Evolutionary conservation across 352 stramenopile genomes (phyloP), one percentile per base, ranked within the genome.

Genomic region (Phytophthora nicotianae): DNA sequence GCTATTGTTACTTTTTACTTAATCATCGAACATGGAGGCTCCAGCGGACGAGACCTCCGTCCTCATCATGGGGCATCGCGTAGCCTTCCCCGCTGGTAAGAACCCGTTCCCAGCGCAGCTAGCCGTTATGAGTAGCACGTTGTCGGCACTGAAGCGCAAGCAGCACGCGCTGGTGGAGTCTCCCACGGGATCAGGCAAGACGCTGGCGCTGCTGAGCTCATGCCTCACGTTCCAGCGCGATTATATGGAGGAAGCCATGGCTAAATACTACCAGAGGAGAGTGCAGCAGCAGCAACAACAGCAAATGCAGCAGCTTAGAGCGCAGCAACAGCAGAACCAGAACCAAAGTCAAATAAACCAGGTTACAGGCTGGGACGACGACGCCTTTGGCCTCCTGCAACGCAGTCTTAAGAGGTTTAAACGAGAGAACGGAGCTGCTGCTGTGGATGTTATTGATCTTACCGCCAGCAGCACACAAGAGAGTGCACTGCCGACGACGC

Each of bases 91-190:
- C 0, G 68, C 66, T 5, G 86, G 82, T 37, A 95, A 92, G 72
- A 77, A 59, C 41, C 86, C 86, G 37, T 95, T 95, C 58, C 84
- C 86, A 11, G 82, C 86, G n/a, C 86, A 95, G 59, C 53, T 95
- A 47, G 85, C 84, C 0, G 85, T 95, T 26, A 95, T 95, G 86
- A 91, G 74, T 72, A 92, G 87, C 50, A 83, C 88, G 41, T 62
- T 95, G 48, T 32, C 83, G 35, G 86, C 86, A 41, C 72, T 95
- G 49, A 90, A 92, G 62, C 81, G 62, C 23, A 41, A 74, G 5
- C 81, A 94, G 56, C 88, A 95, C 50, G 86, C 86, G 47, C 65
- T 95, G 43, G 63, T 95, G 32, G 86, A 95, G 66, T 93, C 84
- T 3, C 86, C 86, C 8, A 95, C 86, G 13, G 86, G 86, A 4